Conservation (phyloP, 345 rosid species). For the Aurinia saxatilis region DNA sequence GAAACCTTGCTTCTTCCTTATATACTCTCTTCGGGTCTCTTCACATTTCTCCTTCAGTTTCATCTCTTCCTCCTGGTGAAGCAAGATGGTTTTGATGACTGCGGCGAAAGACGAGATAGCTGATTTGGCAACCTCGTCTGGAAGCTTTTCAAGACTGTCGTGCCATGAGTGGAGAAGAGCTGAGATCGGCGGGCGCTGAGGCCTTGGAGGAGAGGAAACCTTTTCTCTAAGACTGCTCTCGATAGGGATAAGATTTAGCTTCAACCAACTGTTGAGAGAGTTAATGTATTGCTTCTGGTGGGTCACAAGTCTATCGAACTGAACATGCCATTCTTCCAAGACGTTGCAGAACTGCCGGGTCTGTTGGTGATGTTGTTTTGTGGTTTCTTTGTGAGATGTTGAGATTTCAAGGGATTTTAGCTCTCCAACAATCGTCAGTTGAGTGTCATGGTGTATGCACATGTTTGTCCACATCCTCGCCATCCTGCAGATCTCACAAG, state of each 20-base stretch:
- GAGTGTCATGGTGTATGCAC: slow-evolving; percentile 62
- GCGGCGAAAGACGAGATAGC: slow-evolving; percentile 74
- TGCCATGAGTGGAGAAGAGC: slow-evolving; percentile 67
- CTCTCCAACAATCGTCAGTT: slow-evolving; percentile 53
- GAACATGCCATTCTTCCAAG: slow-evolving; percentile 63
- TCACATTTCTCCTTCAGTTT: slow-evolving; percentile 77
- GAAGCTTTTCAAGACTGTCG: slow-evolving; percentile 65
- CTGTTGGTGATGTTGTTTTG: slow-evolving; percentile 63
- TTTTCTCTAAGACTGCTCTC: slow-evolving; percentile 65
- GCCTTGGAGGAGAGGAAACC: slow-evolving; percentile 70
- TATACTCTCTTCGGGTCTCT: slow-evolving; percentile 64
- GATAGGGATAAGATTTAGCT: slow-evolving; percentile 66
- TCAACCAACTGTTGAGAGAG: slow-evolving; percentile 59
- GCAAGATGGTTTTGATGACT: slow-evolving; percentile 53
- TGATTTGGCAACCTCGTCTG: slow-evolving; percentile 79
- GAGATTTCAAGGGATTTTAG: slow-evolving; percentile 59
- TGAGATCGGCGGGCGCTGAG: slow-evolving; percentile 69
- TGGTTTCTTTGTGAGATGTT: slow-evolving; percentile 60
- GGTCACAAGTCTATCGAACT: slow-evolving; percentile 60
- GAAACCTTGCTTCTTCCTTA: slow-evolving; percentile 66
- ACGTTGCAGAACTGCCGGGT: slow-evolving; percentile 58
- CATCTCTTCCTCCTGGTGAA: slow-evolving; percentile 83
- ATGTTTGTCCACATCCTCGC: slow-evolving; percentile 82
- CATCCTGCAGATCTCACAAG: slow-evolving; percentile 46
- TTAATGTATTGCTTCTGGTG: slow-evolving; percentile 77